A percentile compares a stretch with the other conserved stretches of the same genome.
Conservation (phyloP, 2,329 filamentous ascomycete species). For the Arthrobotrys entomopaga region DNA sequence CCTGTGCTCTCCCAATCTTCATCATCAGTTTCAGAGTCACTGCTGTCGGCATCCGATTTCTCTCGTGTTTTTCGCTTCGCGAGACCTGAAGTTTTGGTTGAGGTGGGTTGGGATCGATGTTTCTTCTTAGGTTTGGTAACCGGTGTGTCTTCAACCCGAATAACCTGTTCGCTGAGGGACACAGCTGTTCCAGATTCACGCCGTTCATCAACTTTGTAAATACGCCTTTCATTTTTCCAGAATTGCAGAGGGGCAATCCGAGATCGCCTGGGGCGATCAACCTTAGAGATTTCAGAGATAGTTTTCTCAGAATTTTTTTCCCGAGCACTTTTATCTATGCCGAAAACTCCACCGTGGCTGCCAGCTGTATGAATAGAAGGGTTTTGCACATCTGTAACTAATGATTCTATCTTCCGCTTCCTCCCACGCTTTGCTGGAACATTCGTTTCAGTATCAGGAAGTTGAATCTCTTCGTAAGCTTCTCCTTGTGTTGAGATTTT, state of each 20-base stretch:
- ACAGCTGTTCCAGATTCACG: conserved; percentile 31
- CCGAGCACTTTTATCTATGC: conserved; percentile 4
- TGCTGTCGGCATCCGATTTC: conserved; percentile 57
- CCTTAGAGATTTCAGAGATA: conserved; percentile 25
- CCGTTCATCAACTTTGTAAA: conserved; percentile 71
- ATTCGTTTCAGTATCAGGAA: not conserved
- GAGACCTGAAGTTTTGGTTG: not conserved
- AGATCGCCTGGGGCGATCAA: conserved; percentile 71
- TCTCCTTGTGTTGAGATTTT: not conserved
- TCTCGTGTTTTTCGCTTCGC: not conserved
- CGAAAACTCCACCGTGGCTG: not conserved
- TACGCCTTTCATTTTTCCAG: conserved; percentile 84
- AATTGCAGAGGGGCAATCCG: conserved; percentile 82
- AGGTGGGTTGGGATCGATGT: conserved; percentile 3
- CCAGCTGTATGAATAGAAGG: not conserved
- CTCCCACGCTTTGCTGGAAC: conserved; percentile 38
- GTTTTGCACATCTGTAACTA: conserved; percentile 28
- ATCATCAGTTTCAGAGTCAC: conserved; percentile 59
- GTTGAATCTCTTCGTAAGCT: not conserved
- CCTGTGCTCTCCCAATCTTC: conserved; percentile 60
- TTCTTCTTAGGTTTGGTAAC: conserved; percentile 20
- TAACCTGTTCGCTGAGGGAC: conserved; percentile 21
- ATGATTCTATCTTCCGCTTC: conserved; percentile 35
- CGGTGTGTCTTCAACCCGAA: conserved; percentile 38
- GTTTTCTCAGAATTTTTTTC: conserved; percentile 56